Percentiles rank a stretch among this genome's conserved stretches.
Conservation (phyloP, 805 yeast genomes). For the Ogataea populi-albae region DNA sequence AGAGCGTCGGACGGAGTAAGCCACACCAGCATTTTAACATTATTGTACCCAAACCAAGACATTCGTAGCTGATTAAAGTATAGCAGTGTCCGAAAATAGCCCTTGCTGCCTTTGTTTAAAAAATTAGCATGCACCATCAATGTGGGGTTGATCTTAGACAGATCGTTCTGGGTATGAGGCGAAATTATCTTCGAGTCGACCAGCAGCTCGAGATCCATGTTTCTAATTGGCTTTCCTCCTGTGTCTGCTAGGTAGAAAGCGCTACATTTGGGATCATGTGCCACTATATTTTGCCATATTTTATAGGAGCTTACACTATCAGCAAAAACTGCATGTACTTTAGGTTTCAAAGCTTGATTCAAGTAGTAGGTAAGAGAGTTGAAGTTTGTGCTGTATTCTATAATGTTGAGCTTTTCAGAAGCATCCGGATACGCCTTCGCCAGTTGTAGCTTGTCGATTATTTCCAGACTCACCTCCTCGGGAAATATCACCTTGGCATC, state of each 20-base stretch:
- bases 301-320: constrained; percentile 17
- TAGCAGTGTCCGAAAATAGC: constrained; percentile 42
- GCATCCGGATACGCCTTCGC: constrained; percentile 35
- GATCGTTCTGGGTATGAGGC: constrained; percentile 27
- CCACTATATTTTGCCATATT: constrained; percentile 23
- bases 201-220: constrained; percentile 26
- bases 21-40: constrained; percentile 73
- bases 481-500: constrained; percentile 13
- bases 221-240: constrained; percentile 16
- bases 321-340: constrained; percentile 54
- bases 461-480: constrained; percentile 18
- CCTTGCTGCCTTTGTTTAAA: constrained; percentile 50
- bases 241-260: constrained; percentile 16
- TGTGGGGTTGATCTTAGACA: constrained; percentile 25
- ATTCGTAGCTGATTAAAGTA: constrained; percentile 30
- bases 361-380: constrained; percentile 62
- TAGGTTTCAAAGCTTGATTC: constrained; percentile 59
- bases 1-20: constrained; percentile 57
- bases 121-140: constrained; percentile 31
- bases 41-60: constrained; percentile 37
- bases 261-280: constrained; percentile 13
- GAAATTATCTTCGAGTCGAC: constrained; percentile 42
- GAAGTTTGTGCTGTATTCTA: constrained; percentile 61
- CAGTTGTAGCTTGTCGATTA: constrained; percentile 48
- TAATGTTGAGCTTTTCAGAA: constrained; percentile 40